These are phyloP conservation scores for Spathaspora arborariae DNA, from an alignment of 805 yeast genomes.

Conservation along the genomic window DNA sequence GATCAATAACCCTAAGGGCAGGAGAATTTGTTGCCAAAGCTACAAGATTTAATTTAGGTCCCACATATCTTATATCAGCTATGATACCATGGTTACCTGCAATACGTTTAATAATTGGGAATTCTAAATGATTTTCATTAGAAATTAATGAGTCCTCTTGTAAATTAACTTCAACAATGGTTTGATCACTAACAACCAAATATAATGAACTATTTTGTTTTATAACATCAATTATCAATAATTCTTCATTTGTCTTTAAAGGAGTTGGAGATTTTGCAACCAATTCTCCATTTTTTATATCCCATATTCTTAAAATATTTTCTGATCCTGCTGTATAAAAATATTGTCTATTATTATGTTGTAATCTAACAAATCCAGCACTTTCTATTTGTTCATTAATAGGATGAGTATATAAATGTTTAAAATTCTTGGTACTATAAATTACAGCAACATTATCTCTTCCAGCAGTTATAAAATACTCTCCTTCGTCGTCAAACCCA, in stretches of 20 bases:
- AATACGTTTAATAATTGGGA: slow-evolving; percentile 51
- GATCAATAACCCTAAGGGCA: slow-evolving; percentile 70
- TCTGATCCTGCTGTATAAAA: slow-evolving; percentile 78
- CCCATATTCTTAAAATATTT: slow-evolving; percentile 67
- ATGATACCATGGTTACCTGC: slow-evolving; percentile 96
- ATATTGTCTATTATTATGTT: slow-evolving; percentile 24
- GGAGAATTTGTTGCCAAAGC: slow-evolving; percentile 96
- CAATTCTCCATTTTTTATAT: slow-evolving; percentile 44
- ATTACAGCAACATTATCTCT: slow-evolving; percentile 75
- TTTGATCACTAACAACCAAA: slow-evolving; percentile 79
- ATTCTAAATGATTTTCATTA: slow-evolving; percentile 10
- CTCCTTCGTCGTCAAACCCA: slow-evolving; percentile 54
- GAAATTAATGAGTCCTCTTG: slow-evolving; percentile 12
- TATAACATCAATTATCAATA: slow-evolving; percentile 60
- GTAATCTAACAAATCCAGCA: slow-evolving; percentile 47
- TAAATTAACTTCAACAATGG: slow-evolving; percentile 51
- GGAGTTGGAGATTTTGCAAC: slow-evolving; percentile 47
- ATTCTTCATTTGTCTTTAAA: slow-evolving; percentile 62
- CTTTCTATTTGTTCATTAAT: slow-evolving; percentile 70
- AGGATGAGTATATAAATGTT: slow-evolving; percentile 64
- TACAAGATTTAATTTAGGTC: slow-evolving; percentile 52
- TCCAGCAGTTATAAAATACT: slow-evolving; percentile 72
- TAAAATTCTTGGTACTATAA: slow-evolving; percentile 52
- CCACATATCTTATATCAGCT: slow-evolving; percentile 81
- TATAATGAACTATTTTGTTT: slow-evolving; percentile 34